Percentiles rank a stretch among this genome's conserved stretches.
These are phyloP conservation scores for Irpex sp. DNA, from an alignment of 1,284 basidiomycete genomes.

Conservation along the genomic window DNA sequence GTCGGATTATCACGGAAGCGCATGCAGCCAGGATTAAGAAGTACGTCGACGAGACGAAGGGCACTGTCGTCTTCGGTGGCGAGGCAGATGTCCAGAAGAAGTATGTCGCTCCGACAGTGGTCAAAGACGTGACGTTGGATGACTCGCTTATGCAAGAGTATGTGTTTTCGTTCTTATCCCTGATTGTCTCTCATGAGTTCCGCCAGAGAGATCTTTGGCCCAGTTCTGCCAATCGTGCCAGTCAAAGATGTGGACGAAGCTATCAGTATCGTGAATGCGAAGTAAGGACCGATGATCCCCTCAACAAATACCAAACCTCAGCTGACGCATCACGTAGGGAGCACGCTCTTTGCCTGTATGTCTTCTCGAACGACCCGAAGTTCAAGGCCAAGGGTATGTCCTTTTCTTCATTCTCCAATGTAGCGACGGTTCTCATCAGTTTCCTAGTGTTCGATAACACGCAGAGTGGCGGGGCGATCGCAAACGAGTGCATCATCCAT, in stretches of 20 bases:
- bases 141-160: constrained; percentile 78
- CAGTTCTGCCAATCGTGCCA: constrained; percentile 68
- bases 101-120: constrained; percentile 67
- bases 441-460: constrained; percentile 60
- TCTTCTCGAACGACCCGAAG: constrained; percentile 60
- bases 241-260: constrained; percentile 72
- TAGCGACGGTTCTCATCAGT: neutral
- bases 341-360: constrained; percentile 75
- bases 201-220: constrained; percentile 34
- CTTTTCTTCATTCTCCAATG: neutral
- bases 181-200: neutral
- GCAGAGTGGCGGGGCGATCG: constrained; percentile 60
- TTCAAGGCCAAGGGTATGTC: constrained; percentile 61
- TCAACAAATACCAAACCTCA: neutral
- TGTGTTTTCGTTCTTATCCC: constrained; percentile 18
- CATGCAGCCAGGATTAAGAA: constrained; percentile 63
- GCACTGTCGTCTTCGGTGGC: constrained; percentile 71
- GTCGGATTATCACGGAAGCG: constrained; percentile 44
- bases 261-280: constrained; percentile 63
- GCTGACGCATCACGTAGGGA: constrained; percentile 40
- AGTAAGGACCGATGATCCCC: constrained; percentile 32
- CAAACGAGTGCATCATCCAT: constrained; percentile 65
- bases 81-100: constrained; percentile 53
- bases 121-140: constrained; percentile 56
- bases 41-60: constrained; percentile 67